phyloP scores from a whole-genome alignment of 495 filamentous ascomycete genomes.

The Cetradonia linearis region DNA sequence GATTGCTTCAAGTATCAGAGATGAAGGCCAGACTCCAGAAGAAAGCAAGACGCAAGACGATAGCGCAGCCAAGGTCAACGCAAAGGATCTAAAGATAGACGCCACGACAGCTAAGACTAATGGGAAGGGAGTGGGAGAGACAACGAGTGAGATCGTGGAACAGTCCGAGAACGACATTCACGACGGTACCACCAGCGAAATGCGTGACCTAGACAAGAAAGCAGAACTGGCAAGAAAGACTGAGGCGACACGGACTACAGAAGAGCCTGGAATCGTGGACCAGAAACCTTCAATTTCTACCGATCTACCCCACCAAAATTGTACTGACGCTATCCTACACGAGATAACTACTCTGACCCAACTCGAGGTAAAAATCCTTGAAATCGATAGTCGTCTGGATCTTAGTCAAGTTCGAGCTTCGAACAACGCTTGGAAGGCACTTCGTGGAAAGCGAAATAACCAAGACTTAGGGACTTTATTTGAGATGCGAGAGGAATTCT shows the following conservation, averaged over 20 bases:
- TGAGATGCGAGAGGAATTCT: conserved; percentile 39
- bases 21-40: neutral
- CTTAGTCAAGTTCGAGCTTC: conserved; percentile 20
- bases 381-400: conserved; percentile 35
- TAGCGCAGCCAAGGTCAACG: neutral
- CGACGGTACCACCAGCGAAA: no score
- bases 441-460: conserved; percentile 42
- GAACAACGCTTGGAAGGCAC: conserved; percentile 42
- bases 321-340: conserved; percentile 27
- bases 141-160: neutral
- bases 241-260: neutral
- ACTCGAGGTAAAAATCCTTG: conserved; percentile 34
- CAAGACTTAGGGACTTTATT: conserved; percentile 48
- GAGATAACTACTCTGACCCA: conserved; percentile 24
- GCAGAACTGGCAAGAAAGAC: neutral
- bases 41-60: neutral
- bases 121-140: neutral
- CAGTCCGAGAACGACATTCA: neutral
- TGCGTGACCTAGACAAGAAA: no score
- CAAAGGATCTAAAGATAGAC: neutral
- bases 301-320: no score
- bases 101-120: neutral
- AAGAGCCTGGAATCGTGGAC: neutral
- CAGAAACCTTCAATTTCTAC: neutral
- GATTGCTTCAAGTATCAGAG: neutral